These are phyloP conservation scores for Ceratobasidium sp. DNA, from an alignment of 1,284 basidiomycete species.

Conservation along the genomic window DNA sequence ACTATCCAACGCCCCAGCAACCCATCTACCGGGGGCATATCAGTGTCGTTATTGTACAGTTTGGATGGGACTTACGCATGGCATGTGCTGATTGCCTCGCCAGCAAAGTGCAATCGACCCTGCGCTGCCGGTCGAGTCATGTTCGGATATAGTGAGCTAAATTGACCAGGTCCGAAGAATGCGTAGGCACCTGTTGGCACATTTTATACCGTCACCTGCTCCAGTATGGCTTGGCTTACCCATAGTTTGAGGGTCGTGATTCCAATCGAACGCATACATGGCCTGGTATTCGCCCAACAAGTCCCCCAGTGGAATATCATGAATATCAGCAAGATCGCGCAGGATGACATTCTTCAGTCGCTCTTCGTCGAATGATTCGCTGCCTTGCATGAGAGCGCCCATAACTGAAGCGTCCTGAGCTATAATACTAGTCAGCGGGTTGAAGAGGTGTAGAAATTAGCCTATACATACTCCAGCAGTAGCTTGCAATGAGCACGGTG, in stretches of 20 bases:
- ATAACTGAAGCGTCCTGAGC: conserved; percentile 12
- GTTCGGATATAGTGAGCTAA: not conserved
- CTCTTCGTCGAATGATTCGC: not conserved
- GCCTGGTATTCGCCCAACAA: not conserved
- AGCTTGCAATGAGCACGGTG: conserved; percentile 26
- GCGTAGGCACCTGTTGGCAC: conserved; percentile 19
- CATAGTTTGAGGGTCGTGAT: not conserved
- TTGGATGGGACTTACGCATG: conserved; percentile 5
- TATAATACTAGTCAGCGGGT: too few species aligned
- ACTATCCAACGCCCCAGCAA: conserved; percentile 27
- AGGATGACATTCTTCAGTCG: conserved; percentile 3
- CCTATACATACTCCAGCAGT: conserved; percentile 35
- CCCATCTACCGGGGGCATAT: conserved; percentile 1
- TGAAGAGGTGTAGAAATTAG: too few species aligned
- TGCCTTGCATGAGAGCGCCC: conserved; percentile 16
- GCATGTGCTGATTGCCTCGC: conserved; percentile 20
- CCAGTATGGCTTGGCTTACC: conserved; percentile 32
- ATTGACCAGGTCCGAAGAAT: conserved; percentile 23
- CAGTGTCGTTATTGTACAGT: not conserved
- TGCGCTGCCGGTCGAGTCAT: conserved; percentile 1
- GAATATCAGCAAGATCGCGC: conserved; percentile 12
- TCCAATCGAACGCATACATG: conserved; percentile 36
- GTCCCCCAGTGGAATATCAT: not conserved
- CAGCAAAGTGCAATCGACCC: conserved; percentile 4
- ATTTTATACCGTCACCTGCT: too few species aligned